Evolutionary conservation across 768 basidiomycete genomes (phyloP).

Genomic region (Suillus sp.): DNA sequence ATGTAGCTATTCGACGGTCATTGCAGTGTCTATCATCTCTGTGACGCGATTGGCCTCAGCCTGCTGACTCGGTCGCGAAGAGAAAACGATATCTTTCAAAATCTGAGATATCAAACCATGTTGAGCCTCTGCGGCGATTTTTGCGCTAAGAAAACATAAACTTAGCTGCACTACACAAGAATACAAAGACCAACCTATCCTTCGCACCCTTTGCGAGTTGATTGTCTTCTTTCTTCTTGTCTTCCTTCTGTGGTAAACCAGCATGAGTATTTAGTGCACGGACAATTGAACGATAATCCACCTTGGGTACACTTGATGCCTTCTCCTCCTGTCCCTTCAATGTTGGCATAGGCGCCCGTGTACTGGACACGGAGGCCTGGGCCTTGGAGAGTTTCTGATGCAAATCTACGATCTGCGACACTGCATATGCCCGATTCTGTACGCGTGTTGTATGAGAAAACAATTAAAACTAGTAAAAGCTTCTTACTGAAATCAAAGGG

Average conservation of each 20-base stretch:
- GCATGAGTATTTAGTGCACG: not conserved
- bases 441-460: not conserved
- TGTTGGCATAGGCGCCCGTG: constrained; percentile 57
- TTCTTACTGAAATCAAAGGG: constrained; percentile 82
- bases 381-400: constrained; percentile 87
- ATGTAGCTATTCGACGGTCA: constrained; percentile 33
- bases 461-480: not conserved
- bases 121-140: constrained; percentile 88
- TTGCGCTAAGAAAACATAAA: constrained; percentile 54
- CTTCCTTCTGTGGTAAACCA: constrained; percentile 42
- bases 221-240: constrained; percentile 87
- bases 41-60: constrained; percentile 26
- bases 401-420: constrained; percentile 86
- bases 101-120: constrained; percentile 94
- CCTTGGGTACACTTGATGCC: constrained; percentile 39
- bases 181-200: constrained; percentile 67
- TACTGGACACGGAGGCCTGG: constrained; percentile 54
- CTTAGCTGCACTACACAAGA: not conserved
- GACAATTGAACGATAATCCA: constrained; percentile 22
- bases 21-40: constrained; percentile 40
- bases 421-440: constrained; percentile 93
- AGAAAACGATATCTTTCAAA: constrained; percentile 91
- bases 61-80: constrained; percentile 42
- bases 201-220: constrained; percentile 86
- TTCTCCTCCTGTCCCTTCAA: constrained; percentile 55